Evolutionary conservation across 192 early-diverging fungal genomes (phyloP), one percentile per base, ranked within the genome.

Genomic region (Geranomyces michiganensis): DNA sequence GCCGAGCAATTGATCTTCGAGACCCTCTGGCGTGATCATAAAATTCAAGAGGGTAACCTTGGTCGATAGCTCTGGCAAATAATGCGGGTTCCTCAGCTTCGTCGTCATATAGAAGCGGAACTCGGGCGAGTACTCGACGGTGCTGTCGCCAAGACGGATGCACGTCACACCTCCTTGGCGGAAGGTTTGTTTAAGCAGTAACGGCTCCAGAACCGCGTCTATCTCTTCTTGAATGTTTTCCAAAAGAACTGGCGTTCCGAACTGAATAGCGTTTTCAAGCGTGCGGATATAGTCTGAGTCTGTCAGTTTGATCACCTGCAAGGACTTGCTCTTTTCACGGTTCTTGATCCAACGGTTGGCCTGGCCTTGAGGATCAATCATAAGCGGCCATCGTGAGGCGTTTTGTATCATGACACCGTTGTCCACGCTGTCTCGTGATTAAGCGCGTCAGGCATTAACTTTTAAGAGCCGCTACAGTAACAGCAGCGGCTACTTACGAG

Each of bases 331-430:
- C 53, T 87, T 87, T 72, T 87, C 86, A 75, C 84, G 82, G 65
- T 87, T 87, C 62, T 87, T 87, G 56, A 87, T 83, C 84, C 86
- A 87, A 33, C 79, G 59, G 59, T 87, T 87, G 6, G 86, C 86
- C 60, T 87, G 86, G 0, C 86, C 86, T 56, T 87, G 86, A 1
- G 86, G 86, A 71, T 87, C 86, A 58, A 87, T 87, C 74, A 87
- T 81, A 7, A 87, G 76, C 1, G 86, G 86, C 86, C 86, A 87
- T 21, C 86, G 78, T 7, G 82, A 65, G 13, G 86, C 81, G 51
- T 87, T 87, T 19, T 79, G 72, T 30, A 87, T 86, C 24, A 87
- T 73, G 27, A 87, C 78, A 4, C 82, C 86, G 62, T 87, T 87
- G 75, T 87, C 86, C 49, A 87, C 86, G 2, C 67, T 68, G 26